These are phyloP conservation scores for Trametes hirsuta DNA, from an alignment of 1,284 basidiomycete genomes.

Conservation along the genomic window DNA sequence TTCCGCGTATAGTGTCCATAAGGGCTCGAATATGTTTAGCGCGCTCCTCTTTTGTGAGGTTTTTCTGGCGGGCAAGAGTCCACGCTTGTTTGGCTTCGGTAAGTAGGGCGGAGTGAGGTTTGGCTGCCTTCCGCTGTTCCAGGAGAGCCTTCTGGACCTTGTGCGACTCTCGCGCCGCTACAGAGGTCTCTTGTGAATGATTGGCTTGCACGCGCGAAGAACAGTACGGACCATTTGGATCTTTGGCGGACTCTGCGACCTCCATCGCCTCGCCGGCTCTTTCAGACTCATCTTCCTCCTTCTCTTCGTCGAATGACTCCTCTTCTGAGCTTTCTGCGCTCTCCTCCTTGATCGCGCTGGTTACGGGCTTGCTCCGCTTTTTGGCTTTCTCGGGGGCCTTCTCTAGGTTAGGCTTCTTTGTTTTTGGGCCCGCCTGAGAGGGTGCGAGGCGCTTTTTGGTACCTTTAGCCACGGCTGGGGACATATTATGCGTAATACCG, in stretches of 20 bases:
- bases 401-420: constrained; percentile 55
- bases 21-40: constrained; percentile 72
- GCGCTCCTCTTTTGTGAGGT: constrained; percentile 71
- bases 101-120: constrained; percentile 78
- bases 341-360: constrained; percentile 37
- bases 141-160: constrained; percentile 66
- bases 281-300: constrained; percentile 34
- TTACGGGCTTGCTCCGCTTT: constrained; percentile 60
- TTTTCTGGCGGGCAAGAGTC: constrained; percentile 80
- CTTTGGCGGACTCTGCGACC: constrained; percentile 39
- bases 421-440: constrained; percentile 48
- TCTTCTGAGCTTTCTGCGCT: constrained; percentile 39
- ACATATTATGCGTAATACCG: constrained; percentile 1
- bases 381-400: constrained; percentile 37
- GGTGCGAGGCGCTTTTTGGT: constrained; percentile 53
- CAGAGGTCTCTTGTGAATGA: background rate
- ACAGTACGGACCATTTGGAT: constrained; percentile 54
- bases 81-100: constrained; percentile 78
- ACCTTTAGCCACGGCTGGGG: constrained; percentile 15
- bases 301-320: constrained; percentile 36
- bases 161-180: constrained; percentile 67
- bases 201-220: background rate
- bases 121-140: constrained; percentile 70
- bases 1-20: constrained; percentile 75
- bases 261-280: constrained; percentile 20